Base-by-base conservation (phyloP, 1,139 yeast species). In the Geotrichum cucujoidarum region DNA sequence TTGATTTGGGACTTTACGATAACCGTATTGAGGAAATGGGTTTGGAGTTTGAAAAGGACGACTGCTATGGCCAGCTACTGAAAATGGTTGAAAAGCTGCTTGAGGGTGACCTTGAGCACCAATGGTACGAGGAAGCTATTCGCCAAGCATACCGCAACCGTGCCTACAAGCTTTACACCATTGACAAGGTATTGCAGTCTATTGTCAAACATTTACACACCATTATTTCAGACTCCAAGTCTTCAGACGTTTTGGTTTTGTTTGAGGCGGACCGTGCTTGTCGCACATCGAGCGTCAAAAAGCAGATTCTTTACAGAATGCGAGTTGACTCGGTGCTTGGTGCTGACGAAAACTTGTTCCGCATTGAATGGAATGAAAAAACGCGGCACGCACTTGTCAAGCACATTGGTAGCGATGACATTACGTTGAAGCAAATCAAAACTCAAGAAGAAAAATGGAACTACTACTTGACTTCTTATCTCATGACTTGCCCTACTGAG, bases 401-500 rank as follows among this genome's bases (percentile, higher is more conserved):
- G 62, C 88, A 84, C 64, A 81, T 92, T 51, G 92, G 95, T 22
- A 71, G 84, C 46, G 95, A 88, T 59, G 97, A 92, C 62, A 72
- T 89, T 58, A 89, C 97, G 0, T 75, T 89, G 58, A 82, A 82
- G 57, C 92, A 87, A 58, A 82, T 83, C 31, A 79, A 80, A 59
- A 76, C 80, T 29, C 78, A 80, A 2, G 92, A 86, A 59, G 95
- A 87, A 54, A 78, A 78, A 59, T 94, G 95, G 83, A 89, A 88
- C 64, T 90, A 92, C 67, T 92, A 94, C 62, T 77, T 92, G 47
- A 92, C 97, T 0, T 85, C 95, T 43, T 92, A 84, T 65, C 79
- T 92, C 43, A 84, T 92, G 87, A 83, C 95, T 6, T 95, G 88
- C 60, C 97, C 98, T 35, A 92, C 99, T 1, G 98, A 92, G 66